Conservation (phyloP, 495 filamentous ascomycete species). For the Diplogelasinospora grovesii region DNA sequence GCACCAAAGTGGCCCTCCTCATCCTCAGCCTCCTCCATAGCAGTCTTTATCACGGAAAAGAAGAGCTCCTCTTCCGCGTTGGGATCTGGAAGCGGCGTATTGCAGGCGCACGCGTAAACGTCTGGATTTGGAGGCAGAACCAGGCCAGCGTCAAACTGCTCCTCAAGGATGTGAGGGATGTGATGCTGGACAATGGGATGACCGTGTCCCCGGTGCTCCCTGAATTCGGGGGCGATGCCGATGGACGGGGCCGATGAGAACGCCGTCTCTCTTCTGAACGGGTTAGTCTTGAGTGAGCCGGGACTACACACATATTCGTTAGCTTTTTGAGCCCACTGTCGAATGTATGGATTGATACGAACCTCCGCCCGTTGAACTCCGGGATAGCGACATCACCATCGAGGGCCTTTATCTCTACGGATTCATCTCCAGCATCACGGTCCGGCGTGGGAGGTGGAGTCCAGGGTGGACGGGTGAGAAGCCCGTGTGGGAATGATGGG, state of each 20-base stretch:
- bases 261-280: not conserved
- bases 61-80: slow-evolving; percentile 14
- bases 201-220: not conserved
- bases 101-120: slow-evolving; percentile 7
- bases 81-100: slow-evolving; percentile 12
- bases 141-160: slow-evolving; percentile 9
- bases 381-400: not conserved
- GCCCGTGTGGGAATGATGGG: not conserved
- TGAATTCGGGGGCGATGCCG: not conserved
- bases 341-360: slow-evolving; percentile 1
- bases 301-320: slow-evolving; percentile 10
- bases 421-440: not conserved
- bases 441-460: slow-evolving; percentile 15
- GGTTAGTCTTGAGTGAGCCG: slow-evolving; percentile 16
- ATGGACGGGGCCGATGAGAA: slow-evolving; percentile 3
- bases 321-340: not conserved
- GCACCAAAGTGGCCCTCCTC: slow-evolving; percentile 12
- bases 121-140: slow-evolving; percentile 5
- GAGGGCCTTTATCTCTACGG: not conserved
- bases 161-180: slow-evolving; percentile 4
- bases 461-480: slow-evolving; percentile 9
- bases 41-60: slow-evolving; percentile 13
- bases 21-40: slow-evolving; percentile 7
- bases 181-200: not conserved
- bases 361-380: slow-evolving; percentile 15